Evolutionary conservation across 805 yeast genomes (phyloP), one percentile per base, ranked within the genome.

Genomic region (Saturnispora serradocipensis): DNA sequence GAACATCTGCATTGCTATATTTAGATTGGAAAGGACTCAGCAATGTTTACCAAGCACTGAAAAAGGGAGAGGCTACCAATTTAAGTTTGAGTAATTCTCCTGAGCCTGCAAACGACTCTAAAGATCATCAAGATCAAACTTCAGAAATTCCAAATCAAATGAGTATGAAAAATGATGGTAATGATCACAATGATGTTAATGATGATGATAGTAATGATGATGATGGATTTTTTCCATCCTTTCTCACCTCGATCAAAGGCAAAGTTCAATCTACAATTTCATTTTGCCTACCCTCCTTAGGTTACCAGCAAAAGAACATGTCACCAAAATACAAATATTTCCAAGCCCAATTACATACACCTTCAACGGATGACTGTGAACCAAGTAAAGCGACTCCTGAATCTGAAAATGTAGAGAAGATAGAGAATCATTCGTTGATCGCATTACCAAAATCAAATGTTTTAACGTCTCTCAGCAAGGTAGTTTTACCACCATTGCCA

Each of bases 1-100:
- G 98, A 48, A 93, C 99, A 0, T 82, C 96, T 0, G 88, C 97
- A 0, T 69, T 91, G 49, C 67, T 91, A 27, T 91, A 84, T 61
- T 66, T 93, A 13, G 98, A 93, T 65, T 89, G 95, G 86, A 76
- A 77, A 53, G 95, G 88, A 3, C 69, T 85, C 16, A 70, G 76
- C 3, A 73, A 74, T 46, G 84, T 83, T 39, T 65, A 65, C 53
- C 61, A 62, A 24, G 52, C 68, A 11, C 38, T 64, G 48, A 54
- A 56, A 39, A 35, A 51, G 6, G 49, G 47, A 7, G 39, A 57
- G 7, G 27, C 57, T 18, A 46, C 55, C 15, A 56, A 52, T 30
- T 47, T 57, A 22, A 39, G 25, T 27, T 11, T 34, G 22, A 39
- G 25, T 27, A 18, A 34, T 11, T 36, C 43, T 27, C 22, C 50